Evolutionary conservation across 164 flowering plant species (phyloP).

Genomic region (Cinnamomum micranthum): DNA sequence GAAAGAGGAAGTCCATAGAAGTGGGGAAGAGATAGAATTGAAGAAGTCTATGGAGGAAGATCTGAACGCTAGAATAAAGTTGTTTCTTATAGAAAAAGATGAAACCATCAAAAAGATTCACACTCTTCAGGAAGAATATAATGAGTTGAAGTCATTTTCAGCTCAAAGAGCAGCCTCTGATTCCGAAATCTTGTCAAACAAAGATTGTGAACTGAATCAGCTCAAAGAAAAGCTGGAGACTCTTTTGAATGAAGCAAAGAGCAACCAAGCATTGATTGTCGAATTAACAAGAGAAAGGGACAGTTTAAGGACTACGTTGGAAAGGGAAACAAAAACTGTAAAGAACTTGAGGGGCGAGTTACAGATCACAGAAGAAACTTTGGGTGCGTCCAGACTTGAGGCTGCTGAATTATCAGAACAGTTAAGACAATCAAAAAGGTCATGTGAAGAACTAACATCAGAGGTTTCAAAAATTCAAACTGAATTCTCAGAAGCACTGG

Average conservation of each 20-base stretch:
- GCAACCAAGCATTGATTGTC: constrained; percentile 26
- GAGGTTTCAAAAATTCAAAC: constrained; percentile 43
- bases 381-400: constrained; percentile 44
- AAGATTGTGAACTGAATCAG: constrained; percentile 37
- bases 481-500: constrained; percentile 39
- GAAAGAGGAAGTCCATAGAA: constrained; percentile 37
- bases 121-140: constrained; percentile 34
- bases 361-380: constrained; percentile 31
- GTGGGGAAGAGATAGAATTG: constrained; percentile 40
- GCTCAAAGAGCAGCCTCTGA: constrained; percentile 48
- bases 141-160: constrained; percentile 45
- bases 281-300: constrained; percentile 57
- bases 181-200: constrained; percentile 48
- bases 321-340: constrained; percentile 33
- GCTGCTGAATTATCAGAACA: constrained; percentile 39
- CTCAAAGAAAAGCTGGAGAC: constrained; percentile 48
- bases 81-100: constrained; percentile 49
- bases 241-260: constrained; percentile 33
- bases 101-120: constrained; percentile 28
- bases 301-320: constrained; percentile 35
- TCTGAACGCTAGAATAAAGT: constrained; percentile 35
- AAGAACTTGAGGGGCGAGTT: constrained; percentile 52
- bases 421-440: constrained; percentile 36
- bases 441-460: constrained; percentile 45
- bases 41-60: constrained; percentile 38